A percentile compares a stretch with the other conserved stretches of the same genome.
phyloP scores from a whole-genome alignment of 768 basidiomycete genomes.

The Mycena latifolia region DNA sequence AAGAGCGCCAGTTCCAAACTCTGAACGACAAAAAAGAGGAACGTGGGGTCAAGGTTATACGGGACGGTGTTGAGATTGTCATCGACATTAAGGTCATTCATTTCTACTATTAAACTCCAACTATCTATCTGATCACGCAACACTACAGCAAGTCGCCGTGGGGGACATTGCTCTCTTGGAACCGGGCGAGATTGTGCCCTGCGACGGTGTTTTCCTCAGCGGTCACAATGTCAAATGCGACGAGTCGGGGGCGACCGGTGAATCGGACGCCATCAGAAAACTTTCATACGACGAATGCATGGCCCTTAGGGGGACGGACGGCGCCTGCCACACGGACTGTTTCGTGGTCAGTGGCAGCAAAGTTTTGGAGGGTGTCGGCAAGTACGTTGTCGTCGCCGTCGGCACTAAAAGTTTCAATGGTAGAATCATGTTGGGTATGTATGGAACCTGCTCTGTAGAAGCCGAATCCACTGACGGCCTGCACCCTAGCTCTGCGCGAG shows the following conservation, averaged over 20 bases:
- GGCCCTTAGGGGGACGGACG: slow-evolving; percentile 55
- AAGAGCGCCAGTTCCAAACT: slow-evolving; percentile 93
- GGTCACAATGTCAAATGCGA: slow-evolving; percentile 97
- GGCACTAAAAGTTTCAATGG: slow-evolving; percentile 96
- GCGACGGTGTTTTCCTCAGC: slow-evolving; percentile 93
- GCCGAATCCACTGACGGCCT: slow-evolving; percentile 5
- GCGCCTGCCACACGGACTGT: slow-evolving; percentile 79
- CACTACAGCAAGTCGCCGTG: slow-evolving; percentile 84
- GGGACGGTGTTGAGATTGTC: slow-evolving; percentile 75
- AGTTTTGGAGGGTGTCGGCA: slow-evolving; percentile 94
- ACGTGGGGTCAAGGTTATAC: slow-evolving; percentile 87
- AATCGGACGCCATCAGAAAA: slow-evolving; percentile 96
- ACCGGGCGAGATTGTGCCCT: slow-evolving; percentile 96
- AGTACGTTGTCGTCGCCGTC: slow-evolving; percentile 93
- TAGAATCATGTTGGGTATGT: slow-evolving; percentile 95
- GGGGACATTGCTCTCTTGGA: slow-evolving; percentile 94
- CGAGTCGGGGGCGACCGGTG: slow-evolving; percentile 96
- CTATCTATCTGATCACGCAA: slow-evolving; percentile 34
- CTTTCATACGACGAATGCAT: slow-evolving; percentile 81
- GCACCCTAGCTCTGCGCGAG: slow-evolving; percentile 77
- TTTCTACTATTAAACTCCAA: slow-evolving; percentile 7
- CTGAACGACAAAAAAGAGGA: slow-evolving; percentile 98
- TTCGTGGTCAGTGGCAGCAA: slow-evolving; percentile 94
- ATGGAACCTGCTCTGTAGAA: neutral
- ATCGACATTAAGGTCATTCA: slow-evolving; percentile 82